Percentiles rank a stretch among this genome's conserved stretches.
Evolutionary conservation across 2,329 filamentous ascomycete species (phyloP).

Genomic region (Diaporthe citrichinensis): DNA sequence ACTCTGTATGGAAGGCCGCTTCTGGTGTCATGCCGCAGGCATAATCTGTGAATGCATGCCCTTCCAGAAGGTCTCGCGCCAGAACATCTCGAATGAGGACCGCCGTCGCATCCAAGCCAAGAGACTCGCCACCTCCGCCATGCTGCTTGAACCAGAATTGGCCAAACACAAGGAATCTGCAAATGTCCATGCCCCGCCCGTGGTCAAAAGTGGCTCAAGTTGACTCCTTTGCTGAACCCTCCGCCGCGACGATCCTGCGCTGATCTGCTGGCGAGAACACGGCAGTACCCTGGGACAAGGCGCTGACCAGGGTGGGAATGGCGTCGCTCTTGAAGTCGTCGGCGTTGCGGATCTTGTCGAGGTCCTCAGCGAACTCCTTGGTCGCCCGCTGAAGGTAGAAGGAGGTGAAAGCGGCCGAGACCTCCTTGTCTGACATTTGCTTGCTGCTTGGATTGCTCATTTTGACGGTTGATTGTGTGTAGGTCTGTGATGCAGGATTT

Average conservation of each 20-base stretch:
- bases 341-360: constrained; percentile 77
- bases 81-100: neutral
- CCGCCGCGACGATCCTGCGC: constrained; percentile 47
- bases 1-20: neutral
- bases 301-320: constrained; percentile 75
- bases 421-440: constrained; percentile 42
- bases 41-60: neutral
- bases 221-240: constrained; percentile 28
- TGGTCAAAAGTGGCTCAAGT: constrained; percentile 5
- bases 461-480: neutral
- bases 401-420: constrained; percentile 65
- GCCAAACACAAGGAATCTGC: neutral
- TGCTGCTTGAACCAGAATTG: neutral
- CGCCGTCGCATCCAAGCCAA: neutral
- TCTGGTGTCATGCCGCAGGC: neutral
- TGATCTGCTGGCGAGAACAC: constrained; percentile 70
- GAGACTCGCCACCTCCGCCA: too few relatives aligned
- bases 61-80: neutral
- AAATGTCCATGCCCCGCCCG: neutral
- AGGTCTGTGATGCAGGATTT: neutral
- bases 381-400: constrained; percentile 80
- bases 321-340: constrained; percentile 79
- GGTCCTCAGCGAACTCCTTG: constrained; percentile 79
- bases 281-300: constrained; percentile 76
- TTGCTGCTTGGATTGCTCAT: constrained; percentile 23